phyloP scores from a whole-genome alignment of 495 filamentous ascomycete species.

The Pseudomonodictys pantanalensis region DNA sequence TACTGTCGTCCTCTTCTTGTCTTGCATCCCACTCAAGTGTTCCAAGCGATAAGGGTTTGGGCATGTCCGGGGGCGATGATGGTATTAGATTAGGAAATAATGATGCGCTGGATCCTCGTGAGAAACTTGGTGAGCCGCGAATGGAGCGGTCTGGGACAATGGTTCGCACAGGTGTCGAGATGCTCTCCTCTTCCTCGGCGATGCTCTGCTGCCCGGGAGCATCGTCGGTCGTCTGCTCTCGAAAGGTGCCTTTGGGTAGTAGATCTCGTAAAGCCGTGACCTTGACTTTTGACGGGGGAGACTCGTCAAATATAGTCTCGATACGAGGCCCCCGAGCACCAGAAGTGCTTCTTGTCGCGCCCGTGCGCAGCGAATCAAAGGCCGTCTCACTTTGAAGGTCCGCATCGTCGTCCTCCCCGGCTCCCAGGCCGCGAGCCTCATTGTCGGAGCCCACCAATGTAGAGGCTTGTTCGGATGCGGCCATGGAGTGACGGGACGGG shows the following conservation, averaged over 20 bases:
- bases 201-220: slow-evolving; percentile 50
- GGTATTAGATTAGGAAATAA: slow-evolving; percentile 27
- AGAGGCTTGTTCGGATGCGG: slow-evolving; percentile 70
- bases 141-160: slow-evolving; percentile 24
- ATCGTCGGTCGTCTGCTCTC: slow-evolving; percentile 36
- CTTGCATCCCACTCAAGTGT: slow-evolving; percentile 31
- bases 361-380: slow-evolving; percentile 86
- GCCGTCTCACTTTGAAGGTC: slow-evolving; percentile 86
- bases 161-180: slow-evolving; percentile 54
- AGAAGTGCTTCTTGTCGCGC: slow-evolving; percentile 61
- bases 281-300: slow-evolving; percentile 59
- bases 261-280: slow-evolving; percentile 56
- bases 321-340: slow-evolving; percentile 59
- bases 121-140: slow-evolving; percentile 21
- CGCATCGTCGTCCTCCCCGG: slow-evolving; percentile 79
- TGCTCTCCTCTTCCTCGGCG: slow-evolving; percentile 63
- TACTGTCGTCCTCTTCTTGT: slow-evolving; percentile 32
- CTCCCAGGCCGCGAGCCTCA: slow-evolving; percentile 69
- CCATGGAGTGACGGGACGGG: slow-evolving; percentile 37
- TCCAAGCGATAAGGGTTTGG: slow-evolving; percentile 30
- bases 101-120: slow-evolving; percentile 15
- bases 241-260: slow-evolving; percentile 47
- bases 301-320: slow-evolving; percentile 85
- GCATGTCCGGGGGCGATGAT: slow-evolving; percentile 31
- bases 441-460: slow-evolving; percentile 81